phyloP scores from a whole-genome alignment of 441 rosid genomes.

The Jatropha multifida region DNA sequence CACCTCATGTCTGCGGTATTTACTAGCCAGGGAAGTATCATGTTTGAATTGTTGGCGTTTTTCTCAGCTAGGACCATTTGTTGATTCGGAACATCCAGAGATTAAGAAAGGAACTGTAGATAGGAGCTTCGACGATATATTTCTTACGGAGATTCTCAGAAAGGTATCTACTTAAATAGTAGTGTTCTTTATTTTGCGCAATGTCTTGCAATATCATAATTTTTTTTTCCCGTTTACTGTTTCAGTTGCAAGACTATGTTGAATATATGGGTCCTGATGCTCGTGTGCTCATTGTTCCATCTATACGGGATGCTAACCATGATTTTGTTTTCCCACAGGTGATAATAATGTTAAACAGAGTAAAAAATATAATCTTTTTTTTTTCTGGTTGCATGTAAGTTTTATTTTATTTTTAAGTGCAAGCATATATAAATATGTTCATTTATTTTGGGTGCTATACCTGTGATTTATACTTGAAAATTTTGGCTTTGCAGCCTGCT shows the following conservation, averaged over 20 bases:
- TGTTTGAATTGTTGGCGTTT: conserved; percentile 24
- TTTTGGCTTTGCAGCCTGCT: conserved; percentile 65
- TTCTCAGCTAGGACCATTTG: conserved; percentile 86
- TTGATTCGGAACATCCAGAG: conserved; percentile 85
- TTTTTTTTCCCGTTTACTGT: conserved; percentile 18
- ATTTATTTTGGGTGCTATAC: not conserved
- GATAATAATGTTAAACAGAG: conserved; percentile 15
- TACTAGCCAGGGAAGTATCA: conserved; percentile 7
- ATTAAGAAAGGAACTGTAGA: conserved; percentile 65
- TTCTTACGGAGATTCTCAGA: conserved; percentile 55
- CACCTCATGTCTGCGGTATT: not conserved
- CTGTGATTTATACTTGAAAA: conserved; percentile 12
- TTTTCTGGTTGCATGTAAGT: not conserved
- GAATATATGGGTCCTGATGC: conserved; percentile 74
- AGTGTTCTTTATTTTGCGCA: conserved; percentile 7
- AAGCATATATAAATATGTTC: not conserved
- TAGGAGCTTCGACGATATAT: conserved; percentile 63
- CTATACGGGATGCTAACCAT: conserved; percentile 89
- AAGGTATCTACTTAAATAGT: conserved; percentile 45
- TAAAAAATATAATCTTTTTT: not conserved
- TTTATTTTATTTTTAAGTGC: not conserved
- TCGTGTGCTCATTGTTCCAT: conserved; percentile 74
- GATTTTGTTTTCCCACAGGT: conserved; percentile 98
- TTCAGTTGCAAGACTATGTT: conserved; percentile 83
- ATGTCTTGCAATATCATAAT: not conserved